Evolutionary conservation across 2,329 filamentous ascomycete species (phyloP), one percentile per base, ranked within the genome.

Genomic region (Truncatella angustata): DNA sequence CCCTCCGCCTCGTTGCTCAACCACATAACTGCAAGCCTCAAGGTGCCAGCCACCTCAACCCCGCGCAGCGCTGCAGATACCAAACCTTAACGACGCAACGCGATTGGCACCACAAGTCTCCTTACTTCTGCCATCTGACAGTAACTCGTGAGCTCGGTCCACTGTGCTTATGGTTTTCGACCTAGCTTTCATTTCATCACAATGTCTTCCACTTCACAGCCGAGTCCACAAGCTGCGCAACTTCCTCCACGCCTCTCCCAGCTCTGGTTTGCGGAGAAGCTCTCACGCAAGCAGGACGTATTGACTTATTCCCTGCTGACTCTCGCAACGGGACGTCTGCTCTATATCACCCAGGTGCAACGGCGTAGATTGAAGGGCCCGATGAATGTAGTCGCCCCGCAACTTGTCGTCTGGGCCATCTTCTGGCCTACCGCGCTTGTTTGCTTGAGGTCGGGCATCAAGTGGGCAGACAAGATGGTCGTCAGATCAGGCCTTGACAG

Each of bases 381-480:
- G 6, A 16, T 14, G 18, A 16, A 28, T 3, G 21, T 21, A 24
- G 40, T 30, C 28, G 40, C 28, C 20, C 49, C 48, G 20, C 52
- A 54, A 42, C 48, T 54, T 10, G 52, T 46, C 20, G 52, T 54
- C 18, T 54, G 47, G 52, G 52, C 52, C 34, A 49, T 54, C 42
- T 54, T 54, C 20, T 54, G 47, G 52, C 48, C 52, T 2, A 49
- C 52, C 32, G 52, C 47, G 11, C 43, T 50, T 24, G 35, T 43
- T 5, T 49, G 37, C 6, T 34, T 54, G 14, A 21, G 52, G 16
- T 35, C 52, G 20, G 52, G 40, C 3, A 35, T 42, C 34, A 54
- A 50, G 48, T 47, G 52, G 52, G 48, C 52, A 5, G 52, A 54
- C 4, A n/a, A n/a, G 12, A 7, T 20, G 32, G 52, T 54, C 7